Conservation (phyloP, 768 basidiomycete genomes). For the Daedaleopsis sinensis region DNA sequence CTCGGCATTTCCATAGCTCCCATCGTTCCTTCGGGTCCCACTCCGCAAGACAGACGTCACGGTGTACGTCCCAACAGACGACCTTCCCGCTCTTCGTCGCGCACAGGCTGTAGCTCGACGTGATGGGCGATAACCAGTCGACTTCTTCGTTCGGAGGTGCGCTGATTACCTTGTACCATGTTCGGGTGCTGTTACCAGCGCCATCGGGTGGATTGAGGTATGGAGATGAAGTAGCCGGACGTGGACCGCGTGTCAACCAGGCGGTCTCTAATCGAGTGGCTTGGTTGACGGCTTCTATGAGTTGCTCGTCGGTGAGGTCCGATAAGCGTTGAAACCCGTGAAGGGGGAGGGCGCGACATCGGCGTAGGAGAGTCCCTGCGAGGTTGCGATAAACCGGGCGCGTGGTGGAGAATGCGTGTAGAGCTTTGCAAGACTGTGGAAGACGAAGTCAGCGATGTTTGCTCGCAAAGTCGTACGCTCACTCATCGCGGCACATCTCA, state of each 20-base stretch:
- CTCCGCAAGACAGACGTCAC: constrained; percentile 61
- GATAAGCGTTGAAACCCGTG: constrained; percentile 69
- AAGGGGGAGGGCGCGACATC: constrained; percentile 70
- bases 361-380: constrained; percentile 60
- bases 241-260: constrained; percentile 62
- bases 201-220: constrained; percentile 24
- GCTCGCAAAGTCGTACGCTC: background rate
- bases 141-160: constrained; percentile 71
- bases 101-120: constrained; percentile 75
- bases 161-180: constrained; percentile 71
- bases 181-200: constrained; percentile 2
- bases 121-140: constrained; percentile 79
- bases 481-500: no score
- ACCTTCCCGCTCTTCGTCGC: constrained; percentile 77
- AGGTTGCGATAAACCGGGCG: constrained; percentile 70
- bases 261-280: constrained; percentile 63
- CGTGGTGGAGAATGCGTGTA: constrained; percentile 63
- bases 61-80: constrained; percentile 75
- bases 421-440: constrained; percentile 60
- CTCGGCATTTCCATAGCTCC: constrained; percentile 80
- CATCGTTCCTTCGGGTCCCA: constrained; percentile 66
- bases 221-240: constrained; percentile 44
- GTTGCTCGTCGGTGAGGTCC: constrained; percentile 63
- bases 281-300: constrained; percentile 64
- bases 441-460: background rate